Evolutionary conservation across 1,139 yeast genomes (phyloP), one percentile per base, ranked within the genome.

Genomic region (Yamadazyma kanchanaburiensis): DNA sequence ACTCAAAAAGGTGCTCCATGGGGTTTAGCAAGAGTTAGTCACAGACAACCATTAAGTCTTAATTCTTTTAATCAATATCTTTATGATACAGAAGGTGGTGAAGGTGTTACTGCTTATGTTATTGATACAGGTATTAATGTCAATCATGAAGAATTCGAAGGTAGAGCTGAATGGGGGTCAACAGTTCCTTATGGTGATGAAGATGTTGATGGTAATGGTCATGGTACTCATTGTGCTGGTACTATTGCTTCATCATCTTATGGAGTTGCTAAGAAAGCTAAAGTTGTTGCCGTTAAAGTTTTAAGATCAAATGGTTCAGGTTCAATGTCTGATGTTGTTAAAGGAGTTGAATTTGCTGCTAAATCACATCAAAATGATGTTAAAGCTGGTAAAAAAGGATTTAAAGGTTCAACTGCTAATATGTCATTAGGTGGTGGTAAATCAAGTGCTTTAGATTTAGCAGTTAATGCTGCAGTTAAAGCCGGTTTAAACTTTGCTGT

Each of bases 21-120:
- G 72, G 72, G 70, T 13, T 51, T 65, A 32, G 52, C 65, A 10
- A 53, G 68, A 48, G 49, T 62, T 19, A 47, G 57, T 37, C 66
- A 54, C 38, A 55, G 65, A 37, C 53, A 81, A 41, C 70, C 81
- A 17, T 68, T 85, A 51, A 77, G 80, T 39, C 70, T 86, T 43
- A 83, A 39, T 31, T 44, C 48, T 10, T 44, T 43, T 27, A 44
- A 44, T 27, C 47, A 53, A 33, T 65, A 62, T 44, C 44, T 58
- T 27, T 62, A 52, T 38, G 70, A 64, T 35, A 49, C 51, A 36
- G 62, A 60, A 10, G 71, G 63, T 28, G 72, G 72, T 30, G 48
- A 55, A 37, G 72, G 72, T 32, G 71, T 65, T 21, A 60, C 62
- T 30, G 69, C 70, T 9, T 65, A 64, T 38, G 68, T 65, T 25